Evolutionary conservation across 768 basidiomycete species (phyloP), one percentile per base, ranked within the genome.

Genomic region (Rhodosporidiobolus sp.): DNA sequence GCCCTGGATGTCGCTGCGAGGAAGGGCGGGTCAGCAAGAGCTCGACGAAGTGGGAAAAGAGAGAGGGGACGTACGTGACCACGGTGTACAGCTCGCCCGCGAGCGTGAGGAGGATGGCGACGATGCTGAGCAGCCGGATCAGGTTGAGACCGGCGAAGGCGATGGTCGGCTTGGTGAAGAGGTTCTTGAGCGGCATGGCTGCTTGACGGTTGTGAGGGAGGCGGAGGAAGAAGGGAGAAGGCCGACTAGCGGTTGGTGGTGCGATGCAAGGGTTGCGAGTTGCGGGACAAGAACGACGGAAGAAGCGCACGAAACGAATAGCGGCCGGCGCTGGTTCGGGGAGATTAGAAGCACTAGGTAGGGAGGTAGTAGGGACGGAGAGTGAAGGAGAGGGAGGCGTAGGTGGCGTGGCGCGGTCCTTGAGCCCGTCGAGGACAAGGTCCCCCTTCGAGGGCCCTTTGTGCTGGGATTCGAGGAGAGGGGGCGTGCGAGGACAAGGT

Each of bases 71-170:
- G 48, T 5, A 75, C 74, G 17, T 11, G 48, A 69, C 63, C 59
- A 71, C 68, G 6, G 68, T 66, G 48, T 58, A 67, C 46, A 75
- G 45, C 49, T 75, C 69, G 34, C 67, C 70, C 2, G 63, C 55
- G 55, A 75, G 64, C 1, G 63, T 67, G 46, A 75, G 59, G 38
- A 58, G 54, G 55, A 75, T 71, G 0, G 63, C 74, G 49, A 75
- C 67, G 48, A 75, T 53, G 22, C 65, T 64, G 12, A 75, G 48
- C 5, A 63, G 16, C 10, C 74, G 69, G 10, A 75, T 38, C 32
- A 62, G 7, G 67, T 75, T 75, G 63, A 75, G 63, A 10, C 50
- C 20, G 55, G 68, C 10, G 55, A 75, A 75, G 28, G 61, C 30
- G 67, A 71, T 32, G 1, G 70, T 49, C 20, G 74, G 55, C 38